Evolutionary conservation across 2,329 filamentous ascomycete species (phyloP).

Genomic region (Cladorrhinum sp.): DNA sequence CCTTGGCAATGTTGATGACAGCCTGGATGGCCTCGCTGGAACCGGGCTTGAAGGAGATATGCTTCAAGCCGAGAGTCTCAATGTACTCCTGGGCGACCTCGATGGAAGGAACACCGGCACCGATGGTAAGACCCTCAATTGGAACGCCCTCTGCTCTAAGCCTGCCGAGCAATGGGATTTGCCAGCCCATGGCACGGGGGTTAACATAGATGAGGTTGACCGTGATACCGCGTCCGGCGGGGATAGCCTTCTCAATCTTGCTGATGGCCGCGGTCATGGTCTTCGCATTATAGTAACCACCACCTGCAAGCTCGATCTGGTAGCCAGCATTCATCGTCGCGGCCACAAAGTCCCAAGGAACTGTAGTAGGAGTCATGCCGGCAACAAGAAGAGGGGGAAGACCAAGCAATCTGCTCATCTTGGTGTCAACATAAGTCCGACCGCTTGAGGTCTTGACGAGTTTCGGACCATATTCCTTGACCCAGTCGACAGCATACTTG

Average conservation of each 20-base stretch:
- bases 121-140: slow-evolving; percentile 88
- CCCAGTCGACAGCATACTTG: slow-evolving; percentile 95
- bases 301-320: slow-evolving; percentile 84
- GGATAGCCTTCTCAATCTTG: slow-evolving; percentile 82
- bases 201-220: slow-evolving; percentile 91
- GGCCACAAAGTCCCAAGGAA: slow-evolving; percentile 87
- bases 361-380: slow-evolving; percentile 89
- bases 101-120: slow-evolving; percentile 88
- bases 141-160: slow-evolving; percentile 82
- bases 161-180: slow-evolving; percentile 78
- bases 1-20: slow-evolving; percentile 88
- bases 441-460: slow-evolving; percentile 86
- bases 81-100: slow-evolving; percentile 94
- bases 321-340: slow-evolving; percentile 95
- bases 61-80: slow-evolving; percentile 84
- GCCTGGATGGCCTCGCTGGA: slow-evolving; percentile 84
- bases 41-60: slow-evolving; percentile 92
- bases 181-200: slow-evolving; percentile 86
- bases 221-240: slow-evolving; percentile 81
- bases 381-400: slow-evolving; percentile 86
- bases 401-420: slow-evolving; percentile 85
- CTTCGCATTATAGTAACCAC: slow-evolving; percentile 82
- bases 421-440: slow-evolving; percentile 91
- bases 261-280: slow-evolving; percentile 77
- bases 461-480: slow-evolving; percentile 92